Base-by-base conservation (phyloP, 83 land plant species). In the Thuja plicata region DNA sequence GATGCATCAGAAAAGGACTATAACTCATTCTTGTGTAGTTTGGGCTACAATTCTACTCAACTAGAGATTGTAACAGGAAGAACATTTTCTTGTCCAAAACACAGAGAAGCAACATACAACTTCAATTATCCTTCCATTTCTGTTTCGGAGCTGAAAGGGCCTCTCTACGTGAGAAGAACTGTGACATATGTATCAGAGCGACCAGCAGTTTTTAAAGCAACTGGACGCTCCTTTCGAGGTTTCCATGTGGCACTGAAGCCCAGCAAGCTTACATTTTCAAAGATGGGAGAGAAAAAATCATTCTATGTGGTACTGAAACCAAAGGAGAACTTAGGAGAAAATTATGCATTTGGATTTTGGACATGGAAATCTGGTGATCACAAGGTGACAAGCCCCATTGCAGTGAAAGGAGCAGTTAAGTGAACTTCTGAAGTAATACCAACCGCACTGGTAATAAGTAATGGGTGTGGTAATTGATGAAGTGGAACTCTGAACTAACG, bases 111-210 rank as follows among this genome's bases (percentile, higher is more conserved):
- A 4, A 48, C 1, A 82, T 89, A 91, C 88, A 86, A 93, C 60
- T 84, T 94, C 83, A 94, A 94, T 40, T 94, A 94, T 84, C 95
- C 96, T 41, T 93, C 95, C 30, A 90, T 94, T 79, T 89, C 94
- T 21, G 89, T 94, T 13, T 84, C 91, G 16, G 80, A 86, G 45
- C 41, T 93, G 90, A 91, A 80, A 19, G 93, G 92, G 45, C 87
- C 79, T 43, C 27, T 92, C 38, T 89, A 90, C 3, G 90, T 93
- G 34, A 24, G 74, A 30, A 85, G 95, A 84, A 92, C 94, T 19
- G 95, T 94, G 24, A 92, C 93, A 8, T 90, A 94, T 86, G 91
- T 88, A 27, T 93, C 91, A 35, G 30, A 80, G 10, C 91, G 91
- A 9, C 54, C 71, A 1, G 82, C 90, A 32, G 37, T 88, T 41